These are phyloP conservation scores for Ceratocystis lukuohia DNA, from an alignment of 2,329 filamentous ascomycete genomes.

Conservation along the genomic window DNA sequence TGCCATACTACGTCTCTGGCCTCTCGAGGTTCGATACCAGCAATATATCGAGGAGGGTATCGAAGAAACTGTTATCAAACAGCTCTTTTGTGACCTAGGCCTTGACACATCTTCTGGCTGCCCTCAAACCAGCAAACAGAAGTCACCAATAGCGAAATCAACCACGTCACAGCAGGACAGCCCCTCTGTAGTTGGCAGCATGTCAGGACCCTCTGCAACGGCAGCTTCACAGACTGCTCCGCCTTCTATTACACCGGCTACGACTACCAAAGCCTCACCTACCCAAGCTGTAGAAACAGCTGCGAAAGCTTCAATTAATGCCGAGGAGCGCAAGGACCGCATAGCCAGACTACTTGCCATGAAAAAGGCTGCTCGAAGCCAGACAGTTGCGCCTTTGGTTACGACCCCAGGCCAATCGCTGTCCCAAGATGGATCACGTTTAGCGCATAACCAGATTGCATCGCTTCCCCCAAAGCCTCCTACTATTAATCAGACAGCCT, in stretches of 20 bases:
- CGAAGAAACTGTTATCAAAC: slow-evolving; percentile 46
- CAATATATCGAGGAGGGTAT: slow-evolving; percentile 63
- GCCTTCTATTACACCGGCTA: not conserved
- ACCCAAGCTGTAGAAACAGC: not conserved
- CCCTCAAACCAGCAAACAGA: not conserved
- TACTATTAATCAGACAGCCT: not conserved
- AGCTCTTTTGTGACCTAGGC: slow-evolving; percentile 55
- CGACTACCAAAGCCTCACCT: not conserved
- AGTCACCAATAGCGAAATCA: slow-evolving; percentile 21
- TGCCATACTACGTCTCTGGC: slow-evolving; percentile 51
- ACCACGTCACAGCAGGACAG: not conserved
- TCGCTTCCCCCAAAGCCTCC: slow-evolving; percentile 9
- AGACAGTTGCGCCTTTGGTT: not conserved
- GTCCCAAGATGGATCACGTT: not conserved
- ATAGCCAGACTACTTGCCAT: slow-evolving; percentile 65
- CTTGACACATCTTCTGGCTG: slow-evolving; percentile 33
- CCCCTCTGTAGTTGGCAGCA: not conserved
- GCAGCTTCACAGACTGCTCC: not conserved
- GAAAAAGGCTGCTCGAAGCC: slow-evolving; percentile 32
- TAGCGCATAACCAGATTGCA: not conserved
- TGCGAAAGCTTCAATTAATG: slow-evolving; percentile 19
- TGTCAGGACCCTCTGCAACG: not conserved
- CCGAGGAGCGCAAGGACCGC: slow-evolving; percentile 58
- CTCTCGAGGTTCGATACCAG: slow-evolving; percentile 57
- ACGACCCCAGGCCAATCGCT: slow-evolving; percentile 19